These are phyloP conservation scores for Arachis stenosperma DNA, from an alignment of 306 rosid genomes.

Conservation along the genomic window DNA sequence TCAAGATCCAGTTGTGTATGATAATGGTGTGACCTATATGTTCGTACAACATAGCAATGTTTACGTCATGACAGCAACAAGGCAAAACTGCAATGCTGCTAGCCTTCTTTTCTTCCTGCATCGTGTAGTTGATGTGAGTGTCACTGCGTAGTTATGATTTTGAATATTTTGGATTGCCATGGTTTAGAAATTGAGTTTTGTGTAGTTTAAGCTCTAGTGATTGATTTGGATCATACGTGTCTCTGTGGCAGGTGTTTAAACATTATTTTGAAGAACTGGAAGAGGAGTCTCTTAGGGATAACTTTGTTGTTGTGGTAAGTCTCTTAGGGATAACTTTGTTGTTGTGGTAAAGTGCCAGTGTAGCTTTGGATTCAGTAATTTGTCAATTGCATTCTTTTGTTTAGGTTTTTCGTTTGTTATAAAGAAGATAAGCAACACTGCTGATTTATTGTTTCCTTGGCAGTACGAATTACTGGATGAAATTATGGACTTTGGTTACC, in stretches of 20 bases:
- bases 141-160: conserved; percentile 32
- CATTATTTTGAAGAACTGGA: conserved; percentile 96
- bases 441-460: conserved; percentile 34
- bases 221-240: conserved; percentile 12
- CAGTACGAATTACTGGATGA: conserved; percentile 97
- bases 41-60: conserved; percentile 95
- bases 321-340: conserved; percentile 96
- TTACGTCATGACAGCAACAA: conserved; percentile 83
- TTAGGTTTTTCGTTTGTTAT: not conserved
- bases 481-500: conserved; percentile 98
- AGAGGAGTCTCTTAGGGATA: conserved; percentile 97
- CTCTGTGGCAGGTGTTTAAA: conserved; percentile 79
- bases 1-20: conserved; percentile 89
- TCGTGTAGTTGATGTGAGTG: conserved; percentile 85
- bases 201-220: not conserved
- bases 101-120: conserved; percentile 91
- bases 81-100: conserved; percentile 99
- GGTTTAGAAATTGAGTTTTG: not conserved
- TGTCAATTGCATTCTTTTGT: conserved; percentile 7
- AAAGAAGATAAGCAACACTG: conserved; percentile 18
- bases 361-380: not conserved
- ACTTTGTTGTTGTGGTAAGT: conserved; percentile 99
- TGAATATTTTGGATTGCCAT: not conserved
- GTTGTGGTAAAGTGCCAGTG: conserved; percentile 75
- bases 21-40: conserved; percentile 90